phyloP scores from a whole-genome alignment of 83 land plant species.

The Larix sibirica region DNA sequence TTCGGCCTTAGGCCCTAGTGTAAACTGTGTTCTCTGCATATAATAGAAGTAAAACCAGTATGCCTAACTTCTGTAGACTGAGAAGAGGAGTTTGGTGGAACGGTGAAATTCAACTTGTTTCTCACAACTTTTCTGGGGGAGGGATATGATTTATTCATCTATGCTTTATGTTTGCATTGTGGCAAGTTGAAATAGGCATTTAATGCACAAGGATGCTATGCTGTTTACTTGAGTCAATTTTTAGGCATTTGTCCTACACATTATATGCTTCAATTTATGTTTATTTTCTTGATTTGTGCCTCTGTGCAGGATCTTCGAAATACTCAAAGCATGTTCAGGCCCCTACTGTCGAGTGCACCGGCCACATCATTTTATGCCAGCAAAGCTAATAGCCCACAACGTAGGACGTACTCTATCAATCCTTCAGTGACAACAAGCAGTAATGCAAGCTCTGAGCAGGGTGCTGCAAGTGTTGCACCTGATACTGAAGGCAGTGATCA shows the following conservation, averaged over 20 bases:
- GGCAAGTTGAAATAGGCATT: background rate
- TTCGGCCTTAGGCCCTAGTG: background rate
- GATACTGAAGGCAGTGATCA: constrained; percentile 52
- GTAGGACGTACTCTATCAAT: constrained; percentile 42
- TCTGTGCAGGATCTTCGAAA: constrained; percentile 54
- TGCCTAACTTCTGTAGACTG: background rate
- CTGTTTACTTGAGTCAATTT: no score
- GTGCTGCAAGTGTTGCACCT: constrained; percentile 34
- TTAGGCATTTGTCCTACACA: no score
- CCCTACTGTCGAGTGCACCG: constrained; percentile 75
- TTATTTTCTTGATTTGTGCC: no score
- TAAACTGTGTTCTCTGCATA: background rate
- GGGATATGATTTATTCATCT: no score
- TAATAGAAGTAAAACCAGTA: background rate
- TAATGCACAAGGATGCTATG: background rate
- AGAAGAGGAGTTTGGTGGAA: background rate
- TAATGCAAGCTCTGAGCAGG: constrained; percentile 72
- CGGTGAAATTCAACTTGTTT: background rate
- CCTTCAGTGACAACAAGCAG: constrained; percentile 72
- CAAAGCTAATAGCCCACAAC: constrained; percentile 35
- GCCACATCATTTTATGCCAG: constrained; percentile 42
- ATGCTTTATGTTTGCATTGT: background rate
- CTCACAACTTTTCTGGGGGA: background rate
- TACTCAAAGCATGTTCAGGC: constrained; percentile 79
- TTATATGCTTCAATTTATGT: no score